A percentile compares a stretch with the other conserved stretches of the same genome.
These are phyloP conservation scores for Tolypocladium tundrense DNA, from an alignment of 2,329 filamentous ascomycete genomes.

Conservation along the genomic window DNA sequence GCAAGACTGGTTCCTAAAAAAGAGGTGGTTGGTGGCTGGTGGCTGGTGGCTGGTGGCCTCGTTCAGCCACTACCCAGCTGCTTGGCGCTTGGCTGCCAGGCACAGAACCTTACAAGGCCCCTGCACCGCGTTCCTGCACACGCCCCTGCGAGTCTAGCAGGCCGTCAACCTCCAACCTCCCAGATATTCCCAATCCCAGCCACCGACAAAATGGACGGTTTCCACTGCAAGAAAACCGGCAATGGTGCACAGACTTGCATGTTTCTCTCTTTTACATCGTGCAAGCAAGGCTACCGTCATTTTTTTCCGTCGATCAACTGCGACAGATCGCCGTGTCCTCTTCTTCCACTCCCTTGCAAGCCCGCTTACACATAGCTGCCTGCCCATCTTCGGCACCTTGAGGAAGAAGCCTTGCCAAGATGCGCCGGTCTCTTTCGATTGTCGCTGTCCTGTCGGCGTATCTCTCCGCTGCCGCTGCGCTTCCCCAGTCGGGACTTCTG, in stretches of 20 bases:
- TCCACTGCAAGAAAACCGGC: not conserved
- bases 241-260: not conserved
- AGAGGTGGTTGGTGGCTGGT: not conserved
- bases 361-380: not conserved
- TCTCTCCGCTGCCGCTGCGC: slow-evolving; percentile 13
- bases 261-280: not conserved
- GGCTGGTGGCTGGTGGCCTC: not conserved
- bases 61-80: not conserved
- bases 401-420: slow-evolving; percentile 12
- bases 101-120: not conserved
- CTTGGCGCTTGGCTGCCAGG: not conserved
- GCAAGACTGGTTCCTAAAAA: not conserved
- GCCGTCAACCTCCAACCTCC: not conserved
- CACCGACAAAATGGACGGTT: not conserved
- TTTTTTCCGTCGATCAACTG: not conserved
- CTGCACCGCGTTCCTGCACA: not conserved
- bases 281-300: not conserved
- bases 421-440: slow-evolving; percentile 19
- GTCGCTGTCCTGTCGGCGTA: slow-evolving; percentile 19
- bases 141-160: not conserved
- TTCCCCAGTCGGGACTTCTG: slow-evolving; percentile 15
- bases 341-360: not conserved
- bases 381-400: not conserved
- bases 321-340: not conserved
- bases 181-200: not conserved